phyloP scores from a whole-genome alignment of 2,329 filamentous ascomycete genomes.

The Pseudogymnoascus sp. region DNA sequence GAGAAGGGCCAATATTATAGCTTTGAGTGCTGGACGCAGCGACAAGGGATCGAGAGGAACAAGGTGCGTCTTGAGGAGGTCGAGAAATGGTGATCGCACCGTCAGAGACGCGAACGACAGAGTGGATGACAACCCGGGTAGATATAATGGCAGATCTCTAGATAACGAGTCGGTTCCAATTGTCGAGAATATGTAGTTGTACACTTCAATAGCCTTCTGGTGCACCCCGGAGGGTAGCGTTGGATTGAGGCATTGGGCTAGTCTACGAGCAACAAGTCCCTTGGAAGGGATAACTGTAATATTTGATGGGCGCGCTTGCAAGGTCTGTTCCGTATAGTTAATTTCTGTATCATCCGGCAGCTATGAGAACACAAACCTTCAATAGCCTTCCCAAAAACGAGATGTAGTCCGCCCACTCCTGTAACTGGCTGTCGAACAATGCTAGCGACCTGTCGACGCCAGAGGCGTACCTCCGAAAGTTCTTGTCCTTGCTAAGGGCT shows the following conservation, averaged over 20 bases:
- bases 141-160: conserved; percentile 74
- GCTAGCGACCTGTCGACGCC: conserved; percentile 80
- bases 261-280: conserved; percentile 73
- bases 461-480: conserved; percentile 80
- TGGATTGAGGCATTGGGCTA: conserved; percentile 92
- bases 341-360: conserved; percentile 3
- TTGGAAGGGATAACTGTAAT: conserved; percentile 73
- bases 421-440: conserved; percentile 83
- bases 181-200: conserved; percentile 77
- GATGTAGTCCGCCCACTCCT: conserved; percentile 99
- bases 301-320: conserved; percentile 75
- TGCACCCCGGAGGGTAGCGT: conserved; percentile 91
- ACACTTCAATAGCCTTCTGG: conserved; percentile 93
- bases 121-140: conserved; percentile 81
- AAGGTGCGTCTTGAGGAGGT: conserved; percentile 74
- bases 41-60: conserved; percentile 61
- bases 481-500: conserved; percentile 51
- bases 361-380: conserved; percentile 52
- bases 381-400: conserved; percentile 86
- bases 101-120: conserved; percentile 92
- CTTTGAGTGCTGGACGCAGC: conserved; percentile 81
- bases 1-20: conserved; percentile 78
- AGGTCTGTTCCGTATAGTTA: conserved; percentile 49
- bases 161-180: conserved; percentile 77
- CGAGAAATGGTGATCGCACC: conserved; percentile 77